A percentile compares a stretch with the other conserved stretches of the same genome.
Conservation (phyloP, 768 basidiomycete genomes). For the Trametes villosa region DNA sequence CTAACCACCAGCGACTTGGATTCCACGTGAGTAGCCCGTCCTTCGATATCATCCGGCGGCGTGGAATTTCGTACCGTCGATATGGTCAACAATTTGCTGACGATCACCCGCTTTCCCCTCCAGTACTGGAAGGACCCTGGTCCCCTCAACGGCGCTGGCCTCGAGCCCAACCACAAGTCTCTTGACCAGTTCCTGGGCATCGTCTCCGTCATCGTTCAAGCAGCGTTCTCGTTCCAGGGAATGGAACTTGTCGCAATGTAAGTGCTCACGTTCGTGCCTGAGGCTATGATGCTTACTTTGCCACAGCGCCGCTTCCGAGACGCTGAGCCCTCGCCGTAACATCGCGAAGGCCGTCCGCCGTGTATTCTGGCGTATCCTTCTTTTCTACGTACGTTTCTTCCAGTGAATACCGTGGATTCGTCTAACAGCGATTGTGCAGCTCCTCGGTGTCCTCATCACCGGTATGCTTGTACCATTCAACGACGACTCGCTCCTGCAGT, state of each 20-base stretch:
- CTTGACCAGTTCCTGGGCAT: constrained; percentile 48
- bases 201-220: constrained; percentile 50
- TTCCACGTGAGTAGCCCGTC: constrained; percentile 53
- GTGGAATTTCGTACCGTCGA: not conserved
- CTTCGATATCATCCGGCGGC: constrained; percentile 28
- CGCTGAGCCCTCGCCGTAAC: constrained; percentile 76
- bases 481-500: constrained; percentile 54
- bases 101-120: not conserved
- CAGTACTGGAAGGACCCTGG: constrained; percentile 80
- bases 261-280: constrained; percentile 29
- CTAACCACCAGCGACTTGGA: constrained; percentile 64
- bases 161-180: constrained; percentile 36
- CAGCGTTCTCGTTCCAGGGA: constrained; percentile 78
- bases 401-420: not conserved
- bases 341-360: constrained; percentile 76
- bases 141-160: constrained; percentile 40
- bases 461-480: constrained; percentile 81
- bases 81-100: not conserved
- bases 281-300: not conserved
- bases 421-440: constrained; percentile 36
- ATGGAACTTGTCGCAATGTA: constrained; percentile 77
- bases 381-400: constrained; percentile 64
- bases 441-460: constrained; percentile 71
- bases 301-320: constrained; percentile 72
- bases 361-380: constrained; percentile 79